Conservation (phyloP, 306 rosid genomes). For the Lupinus albus region DNA sequence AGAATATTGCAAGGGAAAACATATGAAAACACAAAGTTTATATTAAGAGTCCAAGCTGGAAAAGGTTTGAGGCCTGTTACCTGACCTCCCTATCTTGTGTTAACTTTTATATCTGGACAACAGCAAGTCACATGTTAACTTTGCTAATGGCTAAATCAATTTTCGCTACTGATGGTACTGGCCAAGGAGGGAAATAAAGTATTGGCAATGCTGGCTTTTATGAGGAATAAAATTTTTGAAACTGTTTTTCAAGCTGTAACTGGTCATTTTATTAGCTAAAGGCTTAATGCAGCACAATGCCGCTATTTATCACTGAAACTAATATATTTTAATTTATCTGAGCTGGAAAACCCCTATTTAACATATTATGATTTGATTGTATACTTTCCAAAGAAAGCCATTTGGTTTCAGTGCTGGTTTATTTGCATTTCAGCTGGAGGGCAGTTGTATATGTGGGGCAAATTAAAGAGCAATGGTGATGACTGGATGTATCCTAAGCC, state of each 20-base stretch:
- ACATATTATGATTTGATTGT: slow-evolving; percentile 11
- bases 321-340: background rate
- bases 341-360: slow-evolving; percentile 28
- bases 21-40: background rate
- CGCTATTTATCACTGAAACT: background rate
- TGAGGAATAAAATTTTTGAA: background rate
- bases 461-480: slow-evolving; percentile 84
- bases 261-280: slow-evolving; percentile 35
- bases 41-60: background rate
- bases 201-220: slow-evolving; percentile 4
- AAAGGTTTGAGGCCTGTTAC: background rate
- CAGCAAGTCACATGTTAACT: background rate
- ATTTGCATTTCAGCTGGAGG: slow-evolving; percentile 75
- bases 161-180: background rate
- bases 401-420: slow-evolving; percentile 27
- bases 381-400: background rate
- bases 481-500: slow-evolving; percentile 99
- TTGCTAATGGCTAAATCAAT: slow-evolving; percentile 14
- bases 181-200: background rate
- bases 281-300: slow-evolving; percentile 40
- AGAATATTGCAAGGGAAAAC: no score
- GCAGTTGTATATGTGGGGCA: slow-evolving; percentile 98
- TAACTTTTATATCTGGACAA: background rate
- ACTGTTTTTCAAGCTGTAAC: background rate
- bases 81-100: background rate